phyloP scores from a whole-genome alignment of 768 basidiomycete species.

The Phylloporus rhodoxanthus region DNA sequence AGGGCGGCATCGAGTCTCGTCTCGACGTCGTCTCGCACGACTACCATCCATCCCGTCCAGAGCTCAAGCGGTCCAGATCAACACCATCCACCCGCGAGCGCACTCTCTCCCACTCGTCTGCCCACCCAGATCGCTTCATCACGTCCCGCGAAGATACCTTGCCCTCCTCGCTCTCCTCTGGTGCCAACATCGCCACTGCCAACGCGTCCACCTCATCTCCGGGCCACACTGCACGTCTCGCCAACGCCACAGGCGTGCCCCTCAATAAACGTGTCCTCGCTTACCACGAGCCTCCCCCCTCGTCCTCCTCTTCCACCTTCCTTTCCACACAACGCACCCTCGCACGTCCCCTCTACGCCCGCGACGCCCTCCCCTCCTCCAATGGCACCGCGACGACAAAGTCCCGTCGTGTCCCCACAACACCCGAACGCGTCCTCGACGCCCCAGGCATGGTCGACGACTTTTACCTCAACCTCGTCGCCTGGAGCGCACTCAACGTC shows the following conservation, averaged over 20 bases:
- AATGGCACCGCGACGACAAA: constrained; percentile 62
- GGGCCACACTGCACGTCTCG: constrained; percentile 72
- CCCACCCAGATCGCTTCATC: constrained; percentile 66
- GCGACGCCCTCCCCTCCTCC: constrained; percentile 58
- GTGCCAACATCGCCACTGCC: constrained; percentile 36
- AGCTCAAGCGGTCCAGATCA: constrained; percentile 67
- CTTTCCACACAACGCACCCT: constrained; percentile 73
- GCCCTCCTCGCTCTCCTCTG: constrained; percentile 60
- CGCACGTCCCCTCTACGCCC: constrained; percentile 69
- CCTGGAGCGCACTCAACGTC: constrained; percentile 82
- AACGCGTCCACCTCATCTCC: constrained; percentile 53
- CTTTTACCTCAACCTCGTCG: constrained; percentile 92
- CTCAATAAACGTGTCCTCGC: constrained; percentile 78
- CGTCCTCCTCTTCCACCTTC: constrained; percentile 68
- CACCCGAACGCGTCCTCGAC: constrained; percentile 90
- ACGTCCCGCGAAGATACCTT: constrained; percentile 55
- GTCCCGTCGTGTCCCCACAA: constrained; percentile 76
- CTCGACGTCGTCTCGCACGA: constrained; percentile 73
- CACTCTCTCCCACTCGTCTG: constrained; percentile 34
- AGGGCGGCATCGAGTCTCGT: constrained; percentile 71
- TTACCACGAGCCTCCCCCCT: constrained; percentile 82
- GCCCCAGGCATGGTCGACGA: constrained; percentile 92
- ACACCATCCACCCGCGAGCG: constrained; percentile 52
- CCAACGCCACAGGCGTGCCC: constrained; percentile 68
- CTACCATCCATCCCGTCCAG: constrained; percentile 59